Percentiles rank a stretch among this genome's conserved stretches.
Evolutionary conservation across 306 rosid species (phyloP).

Genomic region (Mucuna pruriens): DNA sequence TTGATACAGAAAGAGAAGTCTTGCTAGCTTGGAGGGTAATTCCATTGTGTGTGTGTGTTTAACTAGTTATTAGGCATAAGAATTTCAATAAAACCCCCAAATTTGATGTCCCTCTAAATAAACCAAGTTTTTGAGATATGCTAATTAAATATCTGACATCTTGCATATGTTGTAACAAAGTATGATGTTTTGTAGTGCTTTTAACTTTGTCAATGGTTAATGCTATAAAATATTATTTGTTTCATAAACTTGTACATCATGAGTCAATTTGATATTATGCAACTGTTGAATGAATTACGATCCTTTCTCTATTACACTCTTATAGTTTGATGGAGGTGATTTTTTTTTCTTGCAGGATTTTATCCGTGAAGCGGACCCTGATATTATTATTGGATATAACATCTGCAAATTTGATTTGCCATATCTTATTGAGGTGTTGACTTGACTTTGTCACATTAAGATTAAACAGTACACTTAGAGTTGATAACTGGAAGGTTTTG

Average conservation of each 20-base stretch:
- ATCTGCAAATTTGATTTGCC: slow-evolving; percentile 98
- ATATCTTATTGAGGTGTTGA: slow-evolving; percentile 84
- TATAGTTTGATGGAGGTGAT: slow-evolving; percentile 31
- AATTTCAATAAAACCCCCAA: slow-evolving; percentile 6
- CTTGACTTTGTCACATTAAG: slow-evolving; percentile 23
- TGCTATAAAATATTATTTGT: slow-evolving; percentile 18
- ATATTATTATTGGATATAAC: slow-evolving; percentile 96
- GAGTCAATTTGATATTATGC: slow-evolving; percentile 30
- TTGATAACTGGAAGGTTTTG: slow-evolving; percentile 14
- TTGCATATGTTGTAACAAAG: neutral
- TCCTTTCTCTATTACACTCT: slow-evolving; percentile 12
- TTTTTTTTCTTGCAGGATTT: slow-evolving; percentile 68
- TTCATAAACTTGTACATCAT: slow-evolving; percentile 1
- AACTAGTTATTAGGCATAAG: slow-evolving; percentile 8
- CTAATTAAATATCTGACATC: slow-evolving; percentile 4
- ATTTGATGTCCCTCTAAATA: slow-evolving; percentile 3
- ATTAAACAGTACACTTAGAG: slow-evolving; percentile 14
- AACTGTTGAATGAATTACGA: slow-evolving; percentile 23
- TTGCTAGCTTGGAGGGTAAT: slow-evolving; percentile 97
- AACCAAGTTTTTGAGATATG: neutral
- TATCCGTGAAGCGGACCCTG: slow-evolving; percentile 88
- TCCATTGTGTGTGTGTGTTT: slow-evolving; percentile 16
- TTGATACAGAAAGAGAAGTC: slow-evolving; percentile 86
- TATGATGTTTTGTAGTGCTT: slow-evolving; percentile 18
- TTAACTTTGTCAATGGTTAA: neutral